Conservation (phyloP, 2,329 filamentous ascomycete genomes). For the Chaetomiaceae sp. region DNA sequence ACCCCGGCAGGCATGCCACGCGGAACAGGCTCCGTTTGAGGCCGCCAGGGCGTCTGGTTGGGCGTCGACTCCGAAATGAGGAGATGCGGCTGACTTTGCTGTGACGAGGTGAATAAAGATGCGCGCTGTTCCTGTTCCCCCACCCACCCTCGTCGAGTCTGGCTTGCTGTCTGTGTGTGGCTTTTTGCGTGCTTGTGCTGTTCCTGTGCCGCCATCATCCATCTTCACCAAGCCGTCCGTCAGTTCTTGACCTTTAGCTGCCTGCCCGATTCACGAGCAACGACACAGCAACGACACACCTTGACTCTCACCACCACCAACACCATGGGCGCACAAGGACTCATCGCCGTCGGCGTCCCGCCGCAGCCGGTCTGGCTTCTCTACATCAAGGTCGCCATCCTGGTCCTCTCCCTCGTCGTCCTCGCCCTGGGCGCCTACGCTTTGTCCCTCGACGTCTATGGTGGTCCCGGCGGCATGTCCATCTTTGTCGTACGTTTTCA, state of each 20-base stretch:
- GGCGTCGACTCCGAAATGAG: neutral
- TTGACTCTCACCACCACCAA: neutral
- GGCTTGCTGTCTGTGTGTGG: neutral
- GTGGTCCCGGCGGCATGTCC: conserved; percentile 38
- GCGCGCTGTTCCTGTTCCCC: neutral
- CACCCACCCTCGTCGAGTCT: neutral
- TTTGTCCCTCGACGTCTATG: conserved; percentile 33
- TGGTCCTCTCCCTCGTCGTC: conserved; percentile 37
- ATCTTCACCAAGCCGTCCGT: too few relatives aligned
- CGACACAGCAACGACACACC: too few relatives aligned
- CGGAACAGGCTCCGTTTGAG: neutral
- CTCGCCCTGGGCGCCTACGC: conserved; percentile 39
- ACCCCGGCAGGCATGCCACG: neutral
- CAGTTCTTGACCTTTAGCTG: too few relatives aligned
- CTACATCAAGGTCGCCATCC: conserved; percentile 35
- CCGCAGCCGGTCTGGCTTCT: conserved; percentile 34
- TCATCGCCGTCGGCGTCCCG: conserved; percentile 36
- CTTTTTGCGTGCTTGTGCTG: neutral
- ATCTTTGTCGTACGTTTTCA: conserved; percentile 42
- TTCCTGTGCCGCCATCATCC: neutral
- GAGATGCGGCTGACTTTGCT: neutral
- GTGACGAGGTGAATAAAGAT: conserved; percentile 1
- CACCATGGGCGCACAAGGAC: conserved; percentile 25
- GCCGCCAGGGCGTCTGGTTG: neutral
- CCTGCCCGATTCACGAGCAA: too few relatives aligned